Base-by-base conservation (phyloP, 164 flowering plant genomes). In the Dillenia turbinata region DNA sequence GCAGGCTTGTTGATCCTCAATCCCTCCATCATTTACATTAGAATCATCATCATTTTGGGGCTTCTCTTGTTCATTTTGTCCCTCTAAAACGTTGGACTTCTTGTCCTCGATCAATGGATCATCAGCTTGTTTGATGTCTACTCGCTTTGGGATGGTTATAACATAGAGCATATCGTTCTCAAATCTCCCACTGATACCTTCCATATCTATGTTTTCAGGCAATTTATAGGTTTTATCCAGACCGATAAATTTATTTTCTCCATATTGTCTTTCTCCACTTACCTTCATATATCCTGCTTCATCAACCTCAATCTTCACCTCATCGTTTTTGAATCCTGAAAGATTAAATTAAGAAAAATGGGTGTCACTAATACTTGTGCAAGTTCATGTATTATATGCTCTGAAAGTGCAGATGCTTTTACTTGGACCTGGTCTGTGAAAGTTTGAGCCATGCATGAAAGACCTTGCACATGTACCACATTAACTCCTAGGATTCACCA, bases 141-240 rank as follows among this genome's bases (percentile, higher is more conserved):
- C 58, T 63, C 54, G 69, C 74, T 73, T 83, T 22, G 89, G 89
- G 53, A 89, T 67, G 24, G 67, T 74, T 2, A 85, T 67, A n/a
- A 69, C 6, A 0, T 33, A 65, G 11, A 85, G 80, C 49, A 76
- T 61, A 15, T 73, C 84, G 1, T 66, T 71, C 1, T 81, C 80
- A 24, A 84, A 81, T 60, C 68, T 72, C 2, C 75, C 81, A 9
- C 54, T 74, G 48, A 83, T 70, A 13, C 67, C 71, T 1, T 72
- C 69, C 0, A 57, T 43, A 43, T 76, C 74, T 10, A 84, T 45
- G 69, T 84, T 66, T 45, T 66, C 64, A 1, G 90, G 92, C 43
- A 75, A 10, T 12, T 44, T 45, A 43, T 40, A 70, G 9, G 56
- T 64, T 52, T 72, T 54, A 49, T 70, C 58, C 40, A 82, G 76